These are phyloP conservation scores for Galeopsis tetrahit DNA, from an alignment of 257 asterid genomes.

Conservation along the genomic window DNA sequence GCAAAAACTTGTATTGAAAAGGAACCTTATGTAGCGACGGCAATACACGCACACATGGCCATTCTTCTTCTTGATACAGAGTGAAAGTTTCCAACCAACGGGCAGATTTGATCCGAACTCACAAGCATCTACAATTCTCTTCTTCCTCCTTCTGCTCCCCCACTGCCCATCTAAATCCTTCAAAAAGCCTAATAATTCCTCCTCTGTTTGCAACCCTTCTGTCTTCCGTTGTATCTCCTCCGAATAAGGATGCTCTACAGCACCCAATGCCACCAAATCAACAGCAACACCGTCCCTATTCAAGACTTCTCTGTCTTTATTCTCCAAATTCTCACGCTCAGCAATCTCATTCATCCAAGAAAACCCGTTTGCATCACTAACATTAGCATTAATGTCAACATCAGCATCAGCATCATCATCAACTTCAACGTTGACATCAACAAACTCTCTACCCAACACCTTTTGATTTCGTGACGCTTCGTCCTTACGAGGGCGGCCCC, in stretches of 20 bases:
- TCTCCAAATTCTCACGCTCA: conserved; percentile 46
- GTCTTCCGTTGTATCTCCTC: conserved; percentile 61
- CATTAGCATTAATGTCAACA: conserved; percentile 16
- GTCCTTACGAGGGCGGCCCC: conserved; percentile 53
- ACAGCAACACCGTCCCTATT: conserved; percentile 63
- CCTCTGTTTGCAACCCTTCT: conserved; percentile 53
- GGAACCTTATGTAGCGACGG: conserved; percentile 83
- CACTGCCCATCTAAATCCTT: conserved; percentile 68
- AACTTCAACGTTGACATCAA: conserved; percentile 21
- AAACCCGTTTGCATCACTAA: conserved; percentile 20
- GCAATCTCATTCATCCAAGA: conserved; percentile 29
- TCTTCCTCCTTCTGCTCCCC: conserved; percentile 84
- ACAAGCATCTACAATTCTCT: conserved; percentile 74
- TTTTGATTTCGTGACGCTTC: conserved; percentile 20
- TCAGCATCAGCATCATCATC: conserved; percentile 2
- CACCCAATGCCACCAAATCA: conserved; percentile 60
- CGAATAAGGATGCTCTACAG: conserved; percentile 60
- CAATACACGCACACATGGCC: conserved; percentile 65
- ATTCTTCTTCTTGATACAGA: conserved; percentile 67
- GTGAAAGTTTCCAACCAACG: conserved; percentile 74
- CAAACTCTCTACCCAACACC: conserved; percentile 28
- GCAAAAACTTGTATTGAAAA: conserved; percentile 13
- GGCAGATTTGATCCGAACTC: conserved; percentile 74
- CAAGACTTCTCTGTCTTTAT: conserved; percentile 51
- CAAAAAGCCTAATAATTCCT: conserved; percentile 61